Percentiles rank a stretch among this genome's conserved stretches.
Conservation (phyloP, 495 filamentous ascomycete species). For the Talaromyces borbonicus region DNA sequence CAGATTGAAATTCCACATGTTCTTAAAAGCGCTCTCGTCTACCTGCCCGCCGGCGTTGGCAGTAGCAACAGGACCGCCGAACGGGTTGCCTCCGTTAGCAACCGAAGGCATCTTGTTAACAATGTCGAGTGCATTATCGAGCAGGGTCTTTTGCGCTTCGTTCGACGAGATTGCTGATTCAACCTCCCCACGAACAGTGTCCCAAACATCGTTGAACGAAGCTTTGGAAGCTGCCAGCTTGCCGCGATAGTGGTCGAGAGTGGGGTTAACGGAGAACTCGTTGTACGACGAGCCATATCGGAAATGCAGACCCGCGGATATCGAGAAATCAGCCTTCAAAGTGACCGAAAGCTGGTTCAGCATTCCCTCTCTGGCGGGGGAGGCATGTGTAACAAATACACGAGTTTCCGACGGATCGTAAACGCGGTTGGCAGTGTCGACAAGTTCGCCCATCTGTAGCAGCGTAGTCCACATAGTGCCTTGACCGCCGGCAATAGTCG, state of each 20-base stretch:
- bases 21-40: slow-evolving; percentile 98
- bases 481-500: slow-evolving; percentile 95
- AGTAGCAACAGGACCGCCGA: slow-evolving; percentile 75
- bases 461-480: slow-evolving; percentile 99
- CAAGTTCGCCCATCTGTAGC: slow-evolving; percentile 95
- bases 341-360: slow-evolving; percentile 97
- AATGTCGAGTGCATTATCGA: slow-evolving; percentile 81
- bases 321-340: slow-evolving; percentile 96
- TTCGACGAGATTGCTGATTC: slow-evolving; percentile 87
- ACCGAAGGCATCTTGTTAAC: slow-evolving; percentile 93
- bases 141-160: slow-evolving; percentile 79
- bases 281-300: slow-evolving; percentile 99
- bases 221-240: slow-evolving; percentile 99
- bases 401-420: slow-evolving; percentile 99
- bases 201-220: slow-evolving; percentile 99
- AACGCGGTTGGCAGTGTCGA: slow-evolving; percentile 95
- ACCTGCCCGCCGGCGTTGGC: slow-evolving; percentile 72
- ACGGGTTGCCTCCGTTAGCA: slow-evolving; percentile 92
- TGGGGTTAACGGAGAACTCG: slow-evolving; percentile 98
- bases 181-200: slow-evolving; percentile 93
- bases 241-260: slow-evolving; percentile 94
- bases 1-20: slow-evolving; percentile 99
- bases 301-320: slow-evolving; percentile 97
- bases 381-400: slow-evolving; percentile 94
- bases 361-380: slow-evolving; percentile 91